phyloP scores from a whole-genome alignment of 1,284 basidiomycete species.

The Neonothopanus nambi region DNA sequence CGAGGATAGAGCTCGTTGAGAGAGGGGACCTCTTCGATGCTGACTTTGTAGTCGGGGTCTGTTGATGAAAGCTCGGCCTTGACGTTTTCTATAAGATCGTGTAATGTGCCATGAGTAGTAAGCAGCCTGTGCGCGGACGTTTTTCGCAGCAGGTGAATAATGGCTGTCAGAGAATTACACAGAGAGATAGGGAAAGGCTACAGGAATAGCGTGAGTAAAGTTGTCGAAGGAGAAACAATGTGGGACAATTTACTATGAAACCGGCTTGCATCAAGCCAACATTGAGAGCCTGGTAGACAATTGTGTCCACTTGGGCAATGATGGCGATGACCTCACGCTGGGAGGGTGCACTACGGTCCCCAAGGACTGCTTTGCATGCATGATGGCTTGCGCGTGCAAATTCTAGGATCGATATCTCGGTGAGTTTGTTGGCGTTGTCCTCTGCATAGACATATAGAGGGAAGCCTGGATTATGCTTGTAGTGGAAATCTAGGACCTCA shows the following conservation, averaged over 20 bases:
- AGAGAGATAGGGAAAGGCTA: constrained; percentile 12
- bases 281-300: not conserved
- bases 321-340: constrained; percentile 2
- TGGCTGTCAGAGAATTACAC: constrained; percentile 6
- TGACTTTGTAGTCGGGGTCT: constrained; percentile 20
- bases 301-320: constrained; percentile 1
- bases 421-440: not conserved
- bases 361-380: not conserved
- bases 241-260: not conserved
- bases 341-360: not conserved
- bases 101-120: constrained; percentile 27
- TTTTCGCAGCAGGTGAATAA: constrained; percentile 3
- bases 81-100: constrained; percentile 27
- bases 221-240: not conserved
- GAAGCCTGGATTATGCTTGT: not conserved
- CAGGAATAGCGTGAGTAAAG: not conserved
- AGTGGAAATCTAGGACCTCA: constrained; percentile 1
- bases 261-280: constrained; percentile 3
- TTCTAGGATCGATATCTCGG: constrained; percentile 6
- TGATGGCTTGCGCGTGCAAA: constrained; percentile 2
- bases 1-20: constrained; percentile 29
- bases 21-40: constrained; percentile 30
- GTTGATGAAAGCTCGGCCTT: constrained; percentile 20
- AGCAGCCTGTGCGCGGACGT: constrained; percentile 32
- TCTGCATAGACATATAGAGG: constrained; percentile 1